These are phyloP conservation scores for Actinidia chinensis DNA, from an alignment of 179 eudicot genomes.

Conservation along the genomic window DNA sequence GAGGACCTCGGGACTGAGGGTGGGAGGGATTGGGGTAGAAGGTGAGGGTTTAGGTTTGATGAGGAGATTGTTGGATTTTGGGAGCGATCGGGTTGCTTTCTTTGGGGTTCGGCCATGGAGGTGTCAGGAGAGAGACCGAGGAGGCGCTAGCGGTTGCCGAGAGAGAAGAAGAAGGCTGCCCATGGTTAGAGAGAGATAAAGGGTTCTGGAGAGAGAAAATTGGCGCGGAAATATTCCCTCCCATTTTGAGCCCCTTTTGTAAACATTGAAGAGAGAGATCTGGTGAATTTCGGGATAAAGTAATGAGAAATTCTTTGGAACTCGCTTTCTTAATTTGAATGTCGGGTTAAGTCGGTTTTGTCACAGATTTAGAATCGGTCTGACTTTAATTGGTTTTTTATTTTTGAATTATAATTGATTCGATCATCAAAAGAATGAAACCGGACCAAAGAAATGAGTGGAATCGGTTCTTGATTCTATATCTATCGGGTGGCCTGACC, in stretches of 20 bases:
- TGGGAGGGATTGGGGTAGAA: slow-evolving; percentile 43
- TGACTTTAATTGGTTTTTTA: no score
- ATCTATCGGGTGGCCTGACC: no score
- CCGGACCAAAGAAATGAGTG: no score
- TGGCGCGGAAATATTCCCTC: slow-evolving; percentile 16
- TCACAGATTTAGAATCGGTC: no score
- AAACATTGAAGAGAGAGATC: background rate
- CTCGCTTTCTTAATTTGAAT: background rate
- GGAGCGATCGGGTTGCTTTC: slow-evolving; percentile 14
- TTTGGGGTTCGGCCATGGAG: slow-evolving; percentile 47
- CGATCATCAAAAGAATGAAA: no score
- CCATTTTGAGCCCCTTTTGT: background rate
- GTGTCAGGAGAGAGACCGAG: slow-evolving; percentile 15
- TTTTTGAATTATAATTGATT: no score
- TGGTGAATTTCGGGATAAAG: no score
- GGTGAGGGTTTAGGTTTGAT: slow-evolving; percentile 22
- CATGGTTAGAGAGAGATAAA: background rate
- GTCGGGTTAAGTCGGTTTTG: no score
- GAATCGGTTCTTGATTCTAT: no score
- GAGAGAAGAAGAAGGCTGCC: background rate
- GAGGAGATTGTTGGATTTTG: slow-evolving; percentile 20
- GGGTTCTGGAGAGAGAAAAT: background rate
- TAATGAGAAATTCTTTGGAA: background rate
- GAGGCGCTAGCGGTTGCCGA: background rate
- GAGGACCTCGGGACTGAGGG: slow-evolving; percentile 42